Percentiles rank a stretch among this genome's conserved stretches.
phyloP scores from a whole-genome alignment of 225 moss, liverwort and hornwort genomes.

The Bryum argenteum region DNA sequence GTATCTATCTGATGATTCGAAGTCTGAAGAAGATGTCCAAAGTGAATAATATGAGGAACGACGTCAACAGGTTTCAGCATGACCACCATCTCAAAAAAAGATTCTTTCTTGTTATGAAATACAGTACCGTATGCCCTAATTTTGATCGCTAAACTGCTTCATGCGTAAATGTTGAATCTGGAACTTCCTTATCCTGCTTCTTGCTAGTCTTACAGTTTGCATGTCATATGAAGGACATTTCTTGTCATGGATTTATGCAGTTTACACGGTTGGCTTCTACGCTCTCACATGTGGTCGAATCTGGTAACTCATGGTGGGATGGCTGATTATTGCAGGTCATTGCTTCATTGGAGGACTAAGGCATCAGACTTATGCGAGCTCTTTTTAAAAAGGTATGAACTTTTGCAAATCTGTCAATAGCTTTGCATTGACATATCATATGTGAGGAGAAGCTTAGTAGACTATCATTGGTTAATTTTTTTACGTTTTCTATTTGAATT shows the following conservation, averaged over 20 bases:
- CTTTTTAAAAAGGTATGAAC: conserved; percentile 68
- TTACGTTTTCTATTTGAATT: too few relatives aligned
- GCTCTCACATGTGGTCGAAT: conserved; percentile 16
- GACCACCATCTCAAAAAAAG: background rate
- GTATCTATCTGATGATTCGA: too few relatives aligned
- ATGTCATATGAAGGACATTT: background rate
- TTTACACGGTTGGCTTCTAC: too few relatives aligned
- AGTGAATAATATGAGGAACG: conserved; percentile 88
- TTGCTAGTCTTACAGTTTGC: conserved; percentile 11
- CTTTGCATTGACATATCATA: too few relatives aligned
- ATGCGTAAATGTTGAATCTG: conserved; percentile 17
- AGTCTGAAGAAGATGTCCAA: conserved; percentile 87
- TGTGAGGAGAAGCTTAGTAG: too few relatives aligned
- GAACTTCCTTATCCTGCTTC: background rate
- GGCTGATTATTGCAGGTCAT: conserved; percentile 62
- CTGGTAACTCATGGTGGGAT: conserved; percentile 21
- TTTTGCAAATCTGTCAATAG: too few relatives aligned
- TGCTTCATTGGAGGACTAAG: conserved; percentile 79
- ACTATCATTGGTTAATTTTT: too few relatives aligned
- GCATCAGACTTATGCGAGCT: conserved; percentile 65
- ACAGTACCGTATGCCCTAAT: background rate
- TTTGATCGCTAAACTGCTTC: background rate
- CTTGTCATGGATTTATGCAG: too few relatives aligned
- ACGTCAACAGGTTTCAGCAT: conserved; percentile 80
- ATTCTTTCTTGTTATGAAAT: conserved; percentile 10